These are phyloP conservation scores for Chlorencoelia australis DNA, from an alignment of 2,329 filamentous ascomycete species.

Conservation along the genomic window DNA sequence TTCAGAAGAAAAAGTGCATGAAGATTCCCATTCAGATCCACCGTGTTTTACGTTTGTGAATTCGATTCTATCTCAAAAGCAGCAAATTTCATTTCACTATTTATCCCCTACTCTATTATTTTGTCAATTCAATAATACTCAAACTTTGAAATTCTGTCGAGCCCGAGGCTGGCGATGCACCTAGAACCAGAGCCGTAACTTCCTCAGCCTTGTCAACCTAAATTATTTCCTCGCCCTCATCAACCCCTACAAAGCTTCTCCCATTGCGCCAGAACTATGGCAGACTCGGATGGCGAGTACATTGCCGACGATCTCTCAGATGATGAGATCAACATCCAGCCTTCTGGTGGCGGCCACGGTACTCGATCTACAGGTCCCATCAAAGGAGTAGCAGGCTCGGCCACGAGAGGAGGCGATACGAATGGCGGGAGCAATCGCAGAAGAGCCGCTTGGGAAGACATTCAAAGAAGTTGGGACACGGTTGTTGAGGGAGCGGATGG, in stretches of 20 bases:
- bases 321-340: constrained; percentile 43
- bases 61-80: too few species aligned
- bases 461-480: constrained; percentile 60
- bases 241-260: neutral
- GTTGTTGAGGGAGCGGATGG: constrained; percentile 73
- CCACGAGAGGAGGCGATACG: constrained; percentile 22
- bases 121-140: too few species aligned
- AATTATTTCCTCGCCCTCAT: neutral
- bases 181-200: too few species aligned
- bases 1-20: too few species aligned
- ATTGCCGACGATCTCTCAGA: constrained; percentile 53
- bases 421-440: constrained; percentile 27
- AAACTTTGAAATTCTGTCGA: too few species aligned
- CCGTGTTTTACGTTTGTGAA: too few species aligned
- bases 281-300: constrained; percentile 64
- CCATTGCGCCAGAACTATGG: constrained; percentile 45
- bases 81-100: too few species aligned
- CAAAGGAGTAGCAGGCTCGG: constrained; percentile 16
- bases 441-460: constrained; percentile 55
- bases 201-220: constrained; percentile 5
- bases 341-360: constrained; percentile 16
- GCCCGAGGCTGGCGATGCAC: too few species aligned
- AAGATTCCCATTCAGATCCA: too few species aligned
- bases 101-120: too few species aligned
- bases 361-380: constrained; percentile 24